Conservation (phyloP, 2,329 filamentous ascomycete species). For the Fusarium incarnatum region DNA sequence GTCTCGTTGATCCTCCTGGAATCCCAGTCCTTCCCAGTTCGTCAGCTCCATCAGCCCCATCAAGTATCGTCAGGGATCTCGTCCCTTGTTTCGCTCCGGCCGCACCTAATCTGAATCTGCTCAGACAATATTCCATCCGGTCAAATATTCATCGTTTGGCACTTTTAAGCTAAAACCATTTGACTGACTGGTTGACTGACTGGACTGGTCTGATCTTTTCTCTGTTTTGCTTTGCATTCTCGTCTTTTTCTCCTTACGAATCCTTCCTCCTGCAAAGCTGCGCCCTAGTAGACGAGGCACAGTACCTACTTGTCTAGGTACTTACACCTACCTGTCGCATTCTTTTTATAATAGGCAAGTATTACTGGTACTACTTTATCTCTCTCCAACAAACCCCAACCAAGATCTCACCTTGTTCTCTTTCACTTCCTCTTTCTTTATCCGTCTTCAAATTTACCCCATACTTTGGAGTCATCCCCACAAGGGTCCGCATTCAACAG, state of each 20-base stretch:
- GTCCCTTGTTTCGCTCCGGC: conserved; percentile 45
- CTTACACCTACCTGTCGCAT: background rate
- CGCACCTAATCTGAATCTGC: conserved; percentile 37
- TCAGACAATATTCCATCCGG: conserved; percentile 44
- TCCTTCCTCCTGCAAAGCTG: conserved; percentile 9
- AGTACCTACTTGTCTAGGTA: background rate
- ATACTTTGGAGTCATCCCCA: conserved; percentile 44
- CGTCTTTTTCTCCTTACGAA: conserved; percentile 8
- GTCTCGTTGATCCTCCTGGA: conserved; percentile 36
- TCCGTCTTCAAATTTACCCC: conserved; percentile 40
- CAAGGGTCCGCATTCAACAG: conserved; percentile 38
- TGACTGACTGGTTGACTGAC: background rate
- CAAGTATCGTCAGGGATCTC: conserved; percentile 41
- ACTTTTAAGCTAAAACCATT: conserved; percentile 8
- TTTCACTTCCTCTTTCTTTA: conserved; percentile 19
- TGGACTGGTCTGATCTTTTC: background rate
- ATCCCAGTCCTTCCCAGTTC: conserved; percentile 12
- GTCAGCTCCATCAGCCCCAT: conserved; percentile 40
- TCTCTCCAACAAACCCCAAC: background rate
- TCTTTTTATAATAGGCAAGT: conserved; percentile 6
- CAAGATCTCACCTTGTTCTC: background rate
- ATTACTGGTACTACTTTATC: conserved; percentile 6
- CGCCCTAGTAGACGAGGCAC: conserved; percentile 20
- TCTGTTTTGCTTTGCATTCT: conserved; percentile 27
- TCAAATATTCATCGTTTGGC: conserved; percentile 48